Evolutionary conservation across 164 flowering plant species (phyloP).

Genomic region (Umbilicus rupestris): DNA sequence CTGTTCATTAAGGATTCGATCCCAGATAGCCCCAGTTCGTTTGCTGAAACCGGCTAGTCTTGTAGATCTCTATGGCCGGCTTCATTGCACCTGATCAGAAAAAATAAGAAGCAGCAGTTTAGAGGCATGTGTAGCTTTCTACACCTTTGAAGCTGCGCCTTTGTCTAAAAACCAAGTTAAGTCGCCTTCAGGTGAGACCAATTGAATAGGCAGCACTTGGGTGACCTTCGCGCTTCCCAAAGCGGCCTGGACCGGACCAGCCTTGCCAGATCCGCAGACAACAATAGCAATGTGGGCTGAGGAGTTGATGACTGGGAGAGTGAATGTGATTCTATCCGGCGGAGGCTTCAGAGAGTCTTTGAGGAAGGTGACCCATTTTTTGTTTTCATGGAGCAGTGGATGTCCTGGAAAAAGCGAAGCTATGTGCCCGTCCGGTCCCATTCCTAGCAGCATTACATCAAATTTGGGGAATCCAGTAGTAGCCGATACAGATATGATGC

Average conservation of each 20-base stretch:
- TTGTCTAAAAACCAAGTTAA: slow-evolving; percentile 65
- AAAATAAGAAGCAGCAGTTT: neutral
- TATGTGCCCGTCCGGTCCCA: slow-evolving; percentile 90
- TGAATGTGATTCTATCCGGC: slow-evolving; percentile 67
- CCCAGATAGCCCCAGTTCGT: neutral
- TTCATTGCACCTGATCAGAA: neutral
- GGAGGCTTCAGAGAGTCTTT: slow-evolving; percentile 81
- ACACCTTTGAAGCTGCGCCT: slow-evolving; percentile 53
- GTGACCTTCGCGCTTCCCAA: slow-evolving; percentile 27
- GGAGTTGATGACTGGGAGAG: slow-evolving; percentile 71
- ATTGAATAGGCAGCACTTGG: slow-evolving; percentile 41
- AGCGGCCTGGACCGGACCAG: slow-evolving; percentile 33
- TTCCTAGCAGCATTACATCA: slow-evolving; percentile 69
- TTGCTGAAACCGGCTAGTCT: neutral
- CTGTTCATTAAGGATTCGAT: neutral
- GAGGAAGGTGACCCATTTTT: slow-evolving; percentile 65
- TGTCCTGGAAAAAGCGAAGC: slow-evolving; percentile 80
- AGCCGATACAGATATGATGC: slow-evolving; percentile 26
- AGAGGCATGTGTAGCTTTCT: slow-evolving; percentile 1
- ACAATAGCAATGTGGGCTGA: slow-evolving; percentile 56
- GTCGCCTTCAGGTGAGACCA: slow-evolving; percentile 55
- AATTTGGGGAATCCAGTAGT: slow-evolving; percentile 58
- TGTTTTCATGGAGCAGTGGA: slow-evolving; percentile 45
- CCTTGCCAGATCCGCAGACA: slow-evolving; percentile 47
- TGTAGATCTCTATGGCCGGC: neutral